A percentile compares a stretch with the other conserved stretches of the same genome.
These are phyloP conservation scores for Dalechampia spathulata DNA, from an alignment of 441 rosid species.

Conservation along the genomic window DNA sequence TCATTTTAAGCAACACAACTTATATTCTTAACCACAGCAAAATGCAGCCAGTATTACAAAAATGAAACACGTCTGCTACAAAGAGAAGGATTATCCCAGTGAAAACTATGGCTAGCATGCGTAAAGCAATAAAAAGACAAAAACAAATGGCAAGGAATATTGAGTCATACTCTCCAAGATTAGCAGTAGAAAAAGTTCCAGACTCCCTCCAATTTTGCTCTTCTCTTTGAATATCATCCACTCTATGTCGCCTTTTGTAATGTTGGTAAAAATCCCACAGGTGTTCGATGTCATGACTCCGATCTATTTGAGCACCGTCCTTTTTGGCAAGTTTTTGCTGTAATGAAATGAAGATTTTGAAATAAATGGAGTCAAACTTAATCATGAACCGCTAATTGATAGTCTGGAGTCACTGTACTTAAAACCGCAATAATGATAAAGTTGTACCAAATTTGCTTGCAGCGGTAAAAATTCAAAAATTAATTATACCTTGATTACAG, in stretches of 20 bases:
- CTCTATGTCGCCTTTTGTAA: slow-evolving; percentile 70
- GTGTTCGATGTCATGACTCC: slow-evolving; percentile 76
- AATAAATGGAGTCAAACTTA: too few relatives aligned
- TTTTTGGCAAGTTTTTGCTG: slow-evolving; percentile 98
- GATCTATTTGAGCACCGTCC: slow-evolving; percentile 77
- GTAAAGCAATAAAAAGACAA: not conserved
- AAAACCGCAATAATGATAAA: slow-evolving; percentile 3
- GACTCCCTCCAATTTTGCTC: slow-evolving; percentile 81
- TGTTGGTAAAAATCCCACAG: slow-evolving; percentile 79
- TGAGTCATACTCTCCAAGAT: slow-evolving; percentile 73
- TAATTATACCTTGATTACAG: slow-evolving; percentile 72
- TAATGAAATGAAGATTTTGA: too few relatives aligned
- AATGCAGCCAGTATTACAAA: not conserved
- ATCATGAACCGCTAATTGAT: too few relatives aligned
- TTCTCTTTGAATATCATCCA: slow-evolving; percentile 88
- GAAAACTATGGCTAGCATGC: not conserved
- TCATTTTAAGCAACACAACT: not conserved
- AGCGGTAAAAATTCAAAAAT: slow-evolving; percentile 6
- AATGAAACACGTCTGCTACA: not conserved
- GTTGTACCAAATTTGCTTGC: slow-evolving; percentile 3
- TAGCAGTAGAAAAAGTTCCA: slow-evolving; percentile 67
- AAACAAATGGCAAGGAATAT: not conserved
- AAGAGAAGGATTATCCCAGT: not conserved
- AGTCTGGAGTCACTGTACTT: not conserved
- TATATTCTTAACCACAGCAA: not conserved